Percentiles rank a stretch among this genome's conserved stretches.
phyloP scores from a whole-genome alignment of 768 basidiomycete genomes.

The Termitomyces sp. region DNA sequence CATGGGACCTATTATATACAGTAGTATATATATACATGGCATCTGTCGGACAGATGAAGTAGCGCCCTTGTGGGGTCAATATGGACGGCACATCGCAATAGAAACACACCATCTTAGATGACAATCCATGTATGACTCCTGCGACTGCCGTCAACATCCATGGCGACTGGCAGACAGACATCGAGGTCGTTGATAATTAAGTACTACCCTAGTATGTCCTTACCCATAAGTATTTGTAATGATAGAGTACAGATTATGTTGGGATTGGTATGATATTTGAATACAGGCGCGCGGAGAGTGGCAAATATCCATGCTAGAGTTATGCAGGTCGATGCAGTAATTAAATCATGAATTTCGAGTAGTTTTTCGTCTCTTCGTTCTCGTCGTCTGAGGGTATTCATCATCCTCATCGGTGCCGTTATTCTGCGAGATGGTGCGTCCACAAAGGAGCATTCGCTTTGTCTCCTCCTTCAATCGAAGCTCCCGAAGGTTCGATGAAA shows the following conservation, averaged over 20 bases:
- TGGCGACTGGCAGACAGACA: not conserved
- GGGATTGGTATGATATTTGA: not conserved
- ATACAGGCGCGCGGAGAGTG: not conserved
- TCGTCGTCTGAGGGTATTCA: conserved; percentile 36
- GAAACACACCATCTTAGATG: not conserved
- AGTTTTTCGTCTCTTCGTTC: conserved; percentile 32
- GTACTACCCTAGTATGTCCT: not conserved
- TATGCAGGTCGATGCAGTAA: not conserved
- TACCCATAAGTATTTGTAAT: not conserved
- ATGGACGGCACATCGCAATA: not conserved
- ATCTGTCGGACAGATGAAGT: not conserved
- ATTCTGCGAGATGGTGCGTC: conserved; percentile 29
- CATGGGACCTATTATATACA: not conserved
- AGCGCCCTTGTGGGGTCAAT: not conserved
- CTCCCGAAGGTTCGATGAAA: conserved; percentile 53
- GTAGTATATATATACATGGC: not conserved
- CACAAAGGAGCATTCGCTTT: conserved; percentile 35
- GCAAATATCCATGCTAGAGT: not conserved
- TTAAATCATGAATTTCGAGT: conserved; percentile 8
- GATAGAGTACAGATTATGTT: not conserved
- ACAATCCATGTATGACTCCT: not conserved
- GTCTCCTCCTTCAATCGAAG: conserved; percentile 60
- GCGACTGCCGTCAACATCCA: not conserved
- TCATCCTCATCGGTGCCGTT: conserved; percentile 49
- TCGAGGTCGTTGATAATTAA: not conserved